Conservation (phyloP, 306 rosid genomes). For the Cicer bijugum region DNA sequence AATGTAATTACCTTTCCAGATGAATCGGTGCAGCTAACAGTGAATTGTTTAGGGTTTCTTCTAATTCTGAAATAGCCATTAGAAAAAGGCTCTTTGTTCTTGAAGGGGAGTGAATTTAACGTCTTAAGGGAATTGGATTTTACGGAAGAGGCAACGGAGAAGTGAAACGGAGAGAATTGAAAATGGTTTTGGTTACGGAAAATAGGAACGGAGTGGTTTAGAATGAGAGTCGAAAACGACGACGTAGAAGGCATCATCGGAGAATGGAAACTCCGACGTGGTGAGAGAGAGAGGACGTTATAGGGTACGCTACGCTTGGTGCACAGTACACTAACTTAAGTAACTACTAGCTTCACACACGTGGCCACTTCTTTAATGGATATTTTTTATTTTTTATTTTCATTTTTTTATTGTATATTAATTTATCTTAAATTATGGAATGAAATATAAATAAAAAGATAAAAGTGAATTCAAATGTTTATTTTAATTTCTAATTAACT, state of each 20-base stretch:
- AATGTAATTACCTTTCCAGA: constrained; percentile 67
- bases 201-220: constrained; percentile 52
- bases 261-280: constrained; percentile 7
- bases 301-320: too few relatives aligned
- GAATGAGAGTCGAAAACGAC: constrained; percentile 51
- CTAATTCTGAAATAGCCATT: constrained; percentile 48
- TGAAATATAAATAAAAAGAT: too few relatives aligned
- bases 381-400: too few relatives aligned
- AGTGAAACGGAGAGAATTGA: constrained; percentile 49
- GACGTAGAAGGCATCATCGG: constrained; percentile 63
- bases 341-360: too few relatives aligned
- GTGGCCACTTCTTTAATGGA: too few relatives aligned
- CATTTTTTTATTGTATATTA: too few relatives aligned
- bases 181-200: constrained; percentile 43
- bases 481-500: too few relatives aligned
- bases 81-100: constrained; percentile 48
- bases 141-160: constrained; percentile 39
- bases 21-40: constrained; percentile 67
- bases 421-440: too few relatives aligned
- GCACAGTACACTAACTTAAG: too few relatives aligned
- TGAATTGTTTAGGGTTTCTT: constrained; percentile 46
- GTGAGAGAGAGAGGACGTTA: too few relatives aligned
- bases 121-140: constrained; percentile 49
- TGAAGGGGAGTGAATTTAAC: constrained; percentile 47
- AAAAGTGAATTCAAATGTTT: too few relatives aligned